Percentiles rank a stretch among this genome's conserved stretches.
Conservation (phyloP, 176 grass and related monocot genomes). For the Melocanna baccifera region DNA sequence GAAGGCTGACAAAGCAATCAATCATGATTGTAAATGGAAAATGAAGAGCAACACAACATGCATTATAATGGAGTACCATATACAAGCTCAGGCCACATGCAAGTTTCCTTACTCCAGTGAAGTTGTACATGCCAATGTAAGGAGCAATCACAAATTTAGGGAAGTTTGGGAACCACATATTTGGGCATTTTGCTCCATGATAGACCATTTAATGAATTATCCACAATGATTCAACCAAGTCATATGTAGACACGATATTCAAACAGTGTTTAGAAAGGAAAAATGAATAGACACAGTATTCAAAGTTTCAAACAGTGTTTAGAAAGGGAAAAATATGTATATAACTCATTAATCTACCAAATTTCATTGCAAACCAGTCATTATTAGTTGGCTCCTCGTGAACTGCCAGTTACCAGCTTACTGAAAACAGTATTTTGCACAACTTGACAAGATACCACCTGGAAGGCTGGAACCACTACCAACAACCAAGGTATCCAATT, state of each 20-base stretch:
- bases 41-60: neutral
- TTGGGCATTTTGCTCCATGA: constrained; percentile 1
- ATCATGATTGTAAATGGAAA: neutral
- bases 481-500: constrained; percentile 18
- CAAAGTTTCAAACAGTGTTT: neutral
- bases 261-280: neutral
- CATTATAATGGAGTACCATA: neutral
- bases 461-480: neutral
- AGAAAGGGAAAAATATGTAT: neutral
- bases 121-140: neutral
- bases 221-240: neutral
- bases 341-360: neutral
- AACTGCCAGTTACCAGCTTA: neutral
- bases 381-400: neutral
- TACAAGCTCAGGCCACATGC: neutral
- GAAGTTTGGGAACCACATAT: neutral
- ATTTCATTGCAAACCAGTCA: neutral
- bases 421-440: neutral
- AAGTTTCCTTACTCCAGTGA: neutral
- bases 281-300: neutral
- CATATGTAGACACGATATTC: neutral
- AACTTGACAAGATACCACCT: neutral
- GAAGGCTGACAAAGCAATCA: too few relatives aligned
- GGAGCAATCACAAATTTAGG: neutral
- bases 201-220: neutral